These are phyloP conservation scores for Dactylellina cionopaga DNA, from an alignment of 2,329 filamentous ascomycete species.

Conservation along the genomic window DNA sequence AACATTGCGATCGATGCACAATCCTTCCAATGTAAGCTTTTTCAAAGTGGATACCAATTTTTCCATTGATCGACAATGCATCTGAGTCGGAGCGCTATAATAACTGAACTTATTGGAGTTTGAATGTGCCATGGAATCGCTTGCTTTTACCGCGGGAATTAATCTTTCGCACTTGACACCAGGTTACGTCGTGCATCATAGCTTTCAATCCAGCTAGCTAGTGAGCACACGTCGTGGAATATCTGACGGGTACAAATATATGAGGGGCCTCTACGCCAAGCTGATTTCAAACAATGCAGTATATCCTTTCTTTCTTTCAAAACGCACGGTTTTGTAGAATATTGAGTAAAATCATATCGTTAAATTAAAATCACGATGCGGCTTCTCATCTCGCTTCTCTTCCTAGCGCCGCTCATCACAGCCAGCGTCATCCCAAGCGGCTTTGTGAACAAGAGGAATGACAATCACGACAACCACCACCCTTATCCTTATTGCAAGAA, in stretches of 20 bases:
- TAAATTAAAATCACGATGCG: too few species aligned
- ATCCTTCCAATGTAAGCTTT: too few species aligned
- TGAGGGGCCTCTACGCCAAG: too few species aligned
- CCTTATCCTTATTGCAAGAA: conserved; percentile 11
- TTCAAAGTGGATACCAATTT: not conserved
- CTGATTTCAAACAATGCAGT: too few species aligned
- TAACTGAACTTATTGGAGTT: not conserved
- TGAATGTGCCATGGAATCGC: conserved; percentile 9
- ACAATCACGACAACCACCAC: not conserved
- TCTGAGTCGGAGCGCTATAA: not conserved
- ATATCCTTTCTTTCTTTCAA: not conserved
- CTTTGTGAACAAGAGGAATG: not conserved
- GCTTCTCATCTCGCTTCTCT: not conserved
- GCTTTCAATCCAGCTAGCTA: too few species aligned
- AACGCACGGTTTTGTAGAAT: too few species aligned
- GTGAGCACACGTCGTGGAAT: too few species aligned
- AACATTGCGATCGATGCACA: too few species aligned
- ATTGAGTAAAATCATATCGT: too few species aligned
- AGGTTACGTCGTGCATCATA: too few species aligned
- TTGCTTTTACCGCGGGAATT: conserved; percentile 12
- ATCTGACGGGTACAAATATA: too few species aligned
- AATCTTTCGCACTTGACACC: not conserved
- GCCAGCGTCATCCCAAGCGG: conserved; percentile 8
- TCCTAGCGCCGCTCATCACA: not conserved
- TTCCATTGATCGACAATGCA: conserved; percentile 22